Evolutionary conservation across 257 asterid genomes (phyloP).

Genomic region (Solanum pinnatisectum): DNA sequence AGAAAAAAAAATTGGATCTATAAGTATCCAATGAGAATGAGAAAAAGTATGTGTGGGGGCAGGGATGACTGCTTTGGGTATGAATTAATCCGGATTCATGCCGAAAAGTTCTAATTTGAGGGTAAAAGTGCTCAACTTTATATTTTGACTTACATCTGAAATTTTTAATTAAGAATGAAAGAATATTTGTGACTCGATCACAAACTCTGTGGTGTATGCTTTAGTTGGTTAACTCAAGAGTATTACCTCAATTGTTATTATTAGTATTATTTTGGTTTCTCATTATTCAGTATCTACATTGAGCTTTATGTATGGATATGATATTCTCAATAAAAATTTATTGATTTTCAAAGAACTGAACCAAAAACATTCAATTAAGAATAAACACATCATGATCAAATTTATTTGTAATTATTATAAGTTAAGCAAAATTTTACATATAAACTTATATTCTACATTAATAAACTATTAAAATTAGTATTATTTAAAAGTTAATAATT

Average conservation of each 20-base stretch:
- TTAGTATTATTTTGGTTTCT: neutral
- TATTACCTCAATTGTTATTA: neutral
- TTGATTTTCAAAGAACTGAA: too few species aligned
- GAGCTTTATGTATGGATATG: rapidly evolving
- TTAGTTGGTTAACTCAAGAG: neutral
- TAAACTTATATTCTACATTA: neutral
- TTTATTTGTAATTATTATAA: neutral
- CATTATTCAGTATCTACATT: rapidly evolving
- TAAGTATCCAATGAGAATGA: neutral
- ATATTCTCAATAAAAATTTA: too few species aligned
- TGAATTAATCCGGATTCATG: rapidly evolving
- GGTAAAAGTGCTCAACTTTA: too few species aligned
- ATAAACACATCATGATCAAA: too few species aligned
- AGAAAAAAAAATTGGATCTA: neutral
- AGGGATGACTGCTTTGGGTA: neutral
- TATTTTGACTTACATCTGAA: too few species aligned
- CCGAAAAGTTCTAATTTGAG: too few species aligned
- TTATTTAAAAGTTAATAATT: neutral
- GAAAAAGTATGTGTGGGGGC: neutral
- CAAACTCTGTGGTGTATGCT: neutral
- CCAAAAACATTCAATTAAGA: too few species aligned
- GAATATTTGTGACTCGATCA: neutral
- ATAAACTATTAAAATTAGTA: neutral
- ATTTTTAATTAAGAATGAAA: too few species aligned
- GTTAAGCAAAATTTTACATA: neutral